Evolutionary conservation across 352 stramenopile species (phyloP), one percentile per base, ranked within the genome.

Genomic region (Thraustotheca clavata): DNA sequence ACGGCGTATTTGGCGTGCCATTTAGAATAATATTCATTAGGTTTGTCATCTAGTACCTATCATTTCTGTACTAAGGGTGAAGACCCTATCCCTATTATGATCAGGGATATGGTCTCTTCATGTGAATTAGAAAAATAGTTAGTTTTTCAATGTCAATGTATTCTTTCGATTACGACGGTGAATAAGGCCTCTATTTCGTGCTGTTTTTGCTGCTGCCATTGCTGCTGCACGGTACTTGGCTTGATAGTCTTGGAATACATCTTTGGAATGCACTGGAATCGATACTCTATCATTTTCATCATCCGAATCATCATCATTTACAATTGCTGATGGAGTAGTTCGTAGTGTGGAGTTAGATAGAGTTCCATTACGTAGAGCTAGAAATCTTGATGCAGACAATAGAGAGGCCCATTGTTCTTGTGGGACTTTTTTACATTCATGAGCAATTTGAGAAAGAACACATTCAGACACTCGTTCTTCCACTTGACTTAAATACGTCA

Each of bases 1-100:
- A 22, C 81, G 80, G 18, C 71, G 84, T 49, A 75, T 89, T 20
- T 93, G 86, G 36, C 74, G 83, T 63, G 89, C 79, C 55, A 77
- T 88, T 18, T 88, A 68, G 81, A 29, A 11, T 20, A 20, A 43
- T 20, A 16, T n/a, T n/a, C n/a, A n/a, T n/a, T n/a, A n/a, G n/a
- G n/a, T n/a, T n/a, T n/a, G n/a, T n/a, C n/a, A n/a, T n/a, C n/a
- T n/a, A n/a, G n/a, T n/a, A n/a, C n/a, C n/a, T n/a, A n/a, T n/a
- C n/a, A n/a, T n/a, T n/a, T n/a, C n/a, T n/a, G n/a, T n/a, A n/a
- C n/a, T n/a, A n/a, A n/a, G n/a, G n/a, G n/a, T n/a, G n/a, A n/a
- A n/a, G n/a, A n/a, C n/a, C n/a, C n/a, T n/a, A n/a, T n/a, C n/a
- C n/a, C n/a, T n/a, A n/a, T n/a, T n/a, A n/a, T n/a, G n/a, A n/a